A percentile compares a stretch with the other conserved stretches of the same genome.
phyloP scores from a whole-genome alignment of 73 alveolate genomes.

The Paramecium sonneborni region DNA sequence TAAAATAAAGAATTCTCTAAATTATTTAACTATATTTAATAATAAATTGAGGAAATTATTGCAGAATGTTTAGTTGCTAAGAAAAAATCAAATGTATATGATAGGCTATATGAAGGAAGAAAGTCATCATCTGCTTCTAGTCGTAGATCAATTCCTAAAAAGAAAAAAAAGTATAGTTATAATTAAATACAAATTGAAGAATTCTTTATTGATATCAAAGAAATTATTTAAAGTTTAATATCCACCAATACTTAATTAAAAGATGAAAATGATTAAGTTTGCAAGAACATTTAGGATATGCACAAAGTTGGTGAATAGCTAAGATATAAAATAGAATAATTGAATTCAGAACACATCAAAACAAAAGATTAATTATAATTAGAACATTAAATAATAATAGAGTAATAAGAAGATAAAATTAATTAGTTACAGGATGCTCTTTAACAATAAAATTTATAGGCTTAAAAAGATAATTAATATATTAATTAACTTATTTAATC shows the following conservation, averaged over 20 bases:
- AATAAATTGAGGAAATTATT: slow-evolving; percentile 34
- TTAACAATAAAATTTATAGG: background rate
- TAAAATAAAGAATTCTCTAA: background rate
- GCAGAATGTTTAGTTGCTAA: background rate
- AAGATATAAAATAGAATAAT: slow-evolving; percentile 44
- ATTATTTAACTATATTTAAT: slow-evolving; percentile 24
- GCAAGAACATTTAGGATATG: slow-evolving; percentile 15
- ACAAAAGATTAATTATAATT: background rate
- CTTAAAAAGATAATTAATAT: slow-evolving; percentile 14
- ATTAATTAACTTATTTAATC: background rate
- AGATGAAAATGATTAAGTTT: slow-evolving; percentile 35
- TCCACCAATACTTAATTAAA: slow-evolving; percentile 16
- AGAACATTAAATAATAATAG: slow-evolving; percentile 15
- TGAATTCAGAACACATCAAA: slow-evolving; percentile 36
- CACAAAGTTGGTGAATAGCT: slow-evolving; percentile 47
- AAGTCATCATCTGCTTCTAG: background rate
- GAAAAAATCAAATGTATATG: slow-evolving; percentile 6
- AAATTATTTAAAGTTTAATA: background rate
- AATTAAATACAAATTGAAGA: slow-evolving; percentile 29
- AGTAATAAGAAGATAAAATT: slow-evolving; percentile 34
- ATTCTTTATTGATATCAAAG: slow-evolving; percentile 40
- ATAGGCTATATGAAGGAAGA: slow-evolving; percentile 48
- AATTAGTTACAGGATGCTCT: slow-evolving; percentile 7
- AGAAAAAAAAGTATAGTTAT: slow-evolving; percentile 1
- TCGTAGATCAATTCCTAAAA: slow-evolving; percentile 9